phyloP scores from a whole-genome alignment of 202 grass and related monocot genomes.

The Alloteropsis angusta region DNA sequence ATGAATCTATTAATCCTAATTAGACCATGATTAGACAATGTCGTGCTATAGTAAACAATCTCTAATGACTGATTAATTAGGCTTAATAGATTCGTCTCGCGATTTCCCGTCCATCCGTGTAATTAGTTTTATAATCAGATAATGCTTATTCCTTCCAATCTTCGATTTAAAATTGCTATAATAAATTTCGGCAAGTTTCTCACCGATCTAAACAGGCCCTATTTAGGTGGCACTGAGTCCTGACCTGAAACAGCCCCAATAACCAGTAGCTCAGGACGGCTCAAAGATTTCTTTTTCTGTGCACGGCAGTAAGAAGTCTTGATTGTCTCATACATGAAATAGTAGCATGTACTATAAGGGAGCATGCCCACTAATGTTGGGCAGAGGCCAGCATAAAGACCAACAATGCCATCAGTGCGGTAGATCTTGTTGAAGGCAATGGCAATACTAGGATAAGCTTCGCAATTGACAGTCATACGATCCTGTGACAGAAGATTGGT shows the following conservation, averaged over 20 bases:
- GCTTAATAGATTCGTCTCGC: no score
- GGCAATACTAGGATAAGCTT: constrained; percentile 60
- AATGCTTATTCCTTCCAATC: no score
- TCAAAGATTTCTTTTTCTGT: constrained; percentile 52
- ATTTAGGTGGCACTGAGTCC: not conserved
- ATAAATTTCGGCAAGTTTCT: no score
- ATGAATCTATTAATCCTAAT: no score
- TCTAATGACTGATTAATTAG: no score
- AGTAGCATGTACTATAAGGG: constrained; percentile 95
- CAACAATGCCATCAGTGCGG: constrained; percentile 37
- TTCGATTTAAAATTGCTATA: no score
- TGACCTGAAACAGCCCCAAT: constrained; percentile 80
- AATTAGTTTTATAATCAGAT: no score
- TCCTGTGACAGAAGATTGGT: constrained; percentile 39
- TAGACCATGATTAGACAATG: no score
- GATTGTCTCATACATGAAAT: constrained; percentile 88
- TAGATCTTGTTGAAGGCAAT: constrained; percentile 62
- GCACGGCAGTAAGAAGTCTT: constrained; percentile 57
- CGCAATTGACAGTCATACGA: constrained; percentile 50
- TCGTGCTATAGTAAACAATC: no score
- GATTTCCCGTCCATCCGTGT: no score
- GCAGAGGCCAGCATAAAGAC: constrained; percentile 69
- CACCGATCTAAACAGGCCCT: no score
- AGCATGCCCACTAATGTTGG: constrained; percentile 80
- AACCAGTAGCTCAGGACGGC: constrained; percentile 56